Conservation (phyloP, 768 basidiomycete species). For the Pholiota microspora region DNA sequence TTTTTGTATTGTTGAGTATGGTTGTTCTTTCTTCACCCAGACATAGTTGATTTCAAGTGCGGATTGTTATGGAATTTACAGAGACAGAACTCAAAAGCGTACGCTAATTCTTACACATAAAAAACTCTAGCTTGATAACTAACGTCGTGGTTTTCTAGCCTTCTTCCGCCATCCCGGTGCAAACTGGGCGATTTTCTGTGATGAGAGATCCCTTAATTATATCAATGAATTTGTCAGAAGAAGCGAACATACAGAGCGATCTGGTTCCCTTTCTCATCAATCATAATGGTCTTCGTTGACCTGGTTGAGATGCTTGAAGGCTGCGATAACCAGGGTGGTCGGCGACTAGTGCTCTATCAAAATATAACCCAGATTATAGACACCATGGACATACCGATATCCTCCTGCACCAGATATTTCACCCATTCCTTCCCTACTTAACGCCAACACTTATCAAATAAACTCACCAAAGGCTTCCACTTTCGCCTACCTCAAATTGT, state of each 20-base stretch:
- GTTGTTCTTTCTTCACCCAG: not conserved
- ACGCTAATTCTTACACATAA: constrained; percentile 6
- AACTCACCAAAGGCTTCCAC: not conserved
- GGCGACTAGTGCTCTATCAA: constrained; percentile 12
- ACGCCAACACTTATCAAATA: not conserved
- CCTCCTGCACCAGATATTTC: constrained; percentile 3
- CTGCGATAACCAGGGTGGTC: constrained; percentile 19
- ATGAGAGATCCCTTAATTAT: not conserved
- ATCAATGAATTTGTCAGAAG: not conserved
- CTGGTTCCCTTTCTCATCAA: constrained; percentile 31
- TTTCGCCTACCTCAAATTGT: not conserved
- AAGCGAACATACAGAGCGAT: constrained; percentile 28
- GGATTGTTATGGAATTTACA: not conserved
- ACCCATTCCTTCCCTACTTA: not conserved
- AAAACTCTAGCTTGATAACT: constrained; percentile 14
- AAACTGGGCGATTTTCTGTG: constrained; percentile 15
- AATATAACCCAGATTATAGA: not conserved
- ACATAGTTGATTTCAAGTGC: not conserved
- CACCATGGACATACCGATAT: constrained; percentile 10
- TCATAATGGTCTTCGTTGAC: constrained; percentile 29
- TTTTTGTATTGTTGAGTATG: not conserved
- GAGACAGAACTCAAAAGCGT: not conserved
- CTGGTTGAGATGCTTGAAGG: constrained; percentile 24
- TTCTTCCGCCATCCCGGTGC: constrained; percentile 9
- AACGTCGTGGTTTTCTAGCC: constrained; percentile 10